Evolutionary conservation across 768 basidiomycete genomes (phyloP), one percentile per base, ranked within the genome.

Genomic region (Boletus tomentosulus): DNA sequence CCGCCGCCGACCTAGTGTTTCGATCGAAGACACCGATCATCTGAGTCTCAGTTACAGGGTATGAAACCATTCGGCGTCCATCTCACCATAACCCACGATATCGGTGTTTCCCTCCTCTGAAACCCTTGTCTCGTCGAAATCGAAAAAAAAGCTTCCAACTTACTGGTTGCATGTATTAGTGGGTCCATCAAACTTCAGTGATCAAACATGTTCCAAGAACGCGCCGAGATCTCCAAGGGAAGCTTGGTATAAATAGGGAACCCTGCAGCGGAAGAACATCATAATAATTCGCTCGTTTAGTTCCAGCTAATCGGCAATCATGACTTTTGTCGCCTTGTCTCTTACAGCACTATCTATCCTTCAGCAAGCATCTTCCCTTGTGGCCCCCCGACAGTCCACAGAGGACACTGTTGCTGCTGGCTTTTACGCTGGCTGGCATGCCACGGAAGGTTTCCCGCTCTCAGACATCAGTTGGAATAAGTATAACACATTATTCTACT

Each of bases 361-460:
- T 22, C 39, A 22, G 9, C 19, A 10, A 3, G 39, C 10, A 4
- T 22, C 39, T 41, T 41, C 39, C 39, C 19, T 41, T 11, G 19
- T 4, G 19, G 4, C 22, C 11, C 19, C 19, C 8, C 22, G 39
- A 38, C 37, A 38, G 6, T 38, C n/a, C 7, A n/a, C n/a, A 8
- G 37, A 9, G 16, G 7, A 38, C 37, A 8, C n/a, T 16, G 37
- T 38, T 10, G 37, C n/a, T 2, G 69, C 77, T 16, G 74, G 80
- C 9, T 89, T 85, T 85, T 88, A 80, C 59, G 78, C 85, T n/a
- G 80, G 82, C 39, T 89, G 79, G 78, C 82, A 87, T 63, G 75
- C 79, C 13, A 68, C 66, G 6, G 62, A 69, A 16, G 74, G 75
- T 1, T 84, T 83, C 59, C 74, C 84, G 4, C 70, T 84, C 15